Evolutionary conservation across 2,329 filamentous ascomycete species (phyloP), one percentile per base, ranked within the genome.

Genomic region (Trichoderma endophyticum): DNA sequence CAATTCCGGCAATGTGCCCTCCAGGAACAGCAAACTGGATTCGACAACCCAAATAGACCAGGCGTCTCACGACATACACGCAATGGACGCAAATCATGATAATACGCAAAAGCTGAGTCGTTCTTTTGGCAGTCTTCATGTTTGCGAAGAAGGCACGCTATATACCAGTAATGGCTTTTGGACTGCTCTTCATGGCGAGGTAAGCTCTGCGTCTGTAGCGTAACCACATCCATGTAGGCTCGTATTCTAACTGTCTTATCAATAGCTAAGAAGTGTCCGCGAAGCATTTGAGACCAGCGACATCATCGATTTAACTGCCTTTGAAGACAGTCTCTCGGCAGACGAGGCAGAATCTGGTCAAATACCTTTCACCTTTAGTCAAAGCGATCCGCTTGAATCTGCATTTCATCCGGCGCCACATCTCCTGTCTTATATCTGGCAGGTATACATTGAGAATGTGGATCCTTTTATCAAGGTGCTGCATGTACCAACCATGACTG

Each of bases 391-490:
- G 12, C 2, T 4, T 21, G 43, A 66, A 6, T 56, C 18, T 14
- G 11, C 24, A 26, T 57, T 78, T n/a, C 75, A 75, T 8, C 77
- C 77, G 0, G 71, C 78, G 39, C 76, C 77, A 7, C 76, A 77
- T 11, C 78, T 80, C 11, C 75, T 79, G 71, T 69, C 74, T 14
- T 79, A 78, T 54, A 74, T 80, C 21, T 80, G 78, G 79, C 73
- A 77, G 11, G 70, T 72, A n/a, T 81, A 76, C 34, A 71, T 78
- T 4, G 73, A 79, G 21, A 79, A 75, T 56, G 76, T 80, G 6
- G 78, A 81, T 30, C 77, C 78, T 0, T 79, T 81, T 64, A 75
- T 81, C 69, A 80, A 81, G 30, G 64, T 81, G 0, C 73, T 80
- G 1, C 73, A 79, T 64, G 32, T 73, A 1, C 75, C 76, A 9